Evolutionary conservation across 768 basidiomycete genomes (phyloP), one percentile per base, ranked within the genome.

Genomic region (Tricholomella constricta): DNA sequence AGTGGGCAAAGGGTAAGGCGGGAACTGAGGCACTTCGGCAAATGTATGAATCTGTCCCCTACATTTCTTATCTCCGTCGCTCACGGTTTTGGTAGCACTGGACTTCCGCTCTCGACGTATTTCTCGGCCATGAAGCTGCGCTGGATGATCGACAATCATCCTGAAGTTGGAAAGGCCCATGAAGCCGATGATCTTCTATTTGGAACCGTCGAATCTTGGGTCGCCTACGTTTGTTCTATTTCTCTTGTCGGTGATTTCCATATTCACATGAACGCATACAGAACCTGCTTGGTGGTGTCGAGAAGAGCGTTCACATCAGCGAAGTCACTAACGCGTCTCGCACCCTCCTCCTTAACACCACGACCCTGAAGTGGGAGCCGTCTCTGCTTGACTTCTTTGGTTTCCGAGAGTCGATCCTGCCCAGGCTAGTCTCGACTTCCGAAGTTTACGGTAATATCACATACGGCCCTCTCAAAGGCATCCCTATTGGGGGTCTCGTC

Each of bases 251-350:
- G 23, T 20, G 46, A 51, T 31, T 40, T 34, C 42, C 52, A 60
- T 48, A 45, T 57, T 62, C 41, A 42, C 22, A 29, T 34, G 38
- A 29, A 26, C 11, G 46, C 36, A 52, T 47, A 27, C 51, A 93
- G 89, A 91, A 94, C 66, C 78, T 94, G 27, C 85, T 92, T 10
- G 94, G 94, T 48, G 91, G 89, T n/a, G 72, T 74, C 2, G 65
- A 82, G 42, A 77, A 75, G 37, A 83, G 84, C 36, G 71, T 91
- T 20, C 94, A 98, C 70, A 83, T 98, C 55, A 86, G 86, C 61
- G 97, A 99, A 67, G 88, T 91, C 23, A 93, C 94, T 51, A 99
- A 99, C 67, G 97, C 97, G 3, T 98, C 95, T 5, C 88, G 97
- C 35, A 98, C 97, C 0, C 86, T 99, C 44, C 82, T 98, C 46